Evolutionary conservation across 306 rosid genomes (phyloP), one percentile per base, ranked within the genome.

Genomic region (Fragaria vesca): DNA sequence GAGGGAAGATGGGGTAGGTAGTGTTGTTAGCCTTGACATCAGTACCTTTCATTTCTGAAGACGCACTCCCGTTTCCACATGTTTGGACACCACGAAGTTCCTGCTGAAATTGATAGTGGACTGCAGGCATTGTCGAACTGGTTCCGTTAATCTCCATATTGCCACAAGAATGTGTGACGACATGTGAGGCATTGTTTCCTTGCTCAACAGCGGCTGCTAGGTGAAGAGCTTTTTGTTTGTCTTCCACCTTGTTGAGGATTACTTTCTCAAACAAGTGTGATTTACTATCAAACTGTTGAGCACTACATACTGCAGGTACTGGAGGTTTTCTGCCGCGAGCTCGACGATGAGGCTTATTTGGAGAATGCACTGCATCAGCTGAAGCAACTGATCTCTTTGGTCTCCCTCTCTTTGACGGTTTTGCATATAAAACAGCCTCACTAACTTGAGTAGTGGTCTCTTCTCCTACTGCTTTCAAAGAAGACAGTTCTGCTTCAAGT

Each of bases 381-480:
- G 79, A 79, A 32, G 50, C 66, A 58, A 30, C 58, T 65, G 83
- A 26, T 45, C 66, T 72, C 84, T 70, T 88, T 54, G 89, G 83
- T 81, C 87, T 83, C 69, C 86, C 90, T 83, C 89, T 87, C 76
- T 79, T 89, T 74, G 74, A 17, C 66, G 84, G 79, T 69, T 80
- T 32, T 69, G 51, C 66, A 65, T 73, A 54, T 43, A 80, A 74
- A 45, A 75, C 63, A n/a, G 77, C 74, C 68, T 34, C 80, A 58
- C 52, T 28, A 80, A 54, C 83, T 74, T 68, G 78, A 63, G 76
- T 76, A 71, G 69, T 15, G 62, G 83, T 60, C 75, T 66, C 79
- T 78, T 75, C 82, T 55, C 57, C 81, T 46, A 60, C 78, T 46
- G 78, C 79, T 78, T 85, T 85, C 81, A 76, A 68, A 36, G 86